Base-by-base conservation (phyloP, 116 monocot genomes). In the Iris pallida region DNA sequence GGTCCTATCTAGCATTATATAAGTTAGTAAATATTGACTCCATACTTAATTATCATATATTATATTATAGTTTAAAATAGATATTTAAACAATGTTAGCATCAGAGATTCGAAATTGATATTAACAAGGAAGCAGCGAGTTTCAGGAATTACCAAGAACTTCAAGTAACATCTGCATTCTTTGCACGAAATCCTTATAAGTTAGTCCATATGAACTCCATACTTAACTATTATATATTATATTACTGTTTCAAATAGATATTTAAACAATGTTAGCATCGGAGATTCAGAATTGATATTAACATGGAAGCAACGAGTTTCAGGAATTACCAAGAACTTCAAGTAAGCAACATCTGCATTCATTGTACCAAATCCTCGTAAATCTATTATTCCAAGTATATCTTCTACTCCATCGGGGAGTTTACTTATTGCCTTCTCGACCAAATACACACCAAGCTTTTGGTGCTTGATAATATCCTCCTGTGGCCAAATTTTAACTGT, bases 111-210 rank as follows among this genome's bases (percentile, higher is more conserved):
- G 30, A 3, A 30, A 30, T 30, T 30, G 64, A 15, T 2, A 47
- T 17, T 45, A 44, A 63, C 42, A 30, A 48, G 7, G 19, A 64
- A 15, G 55, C 4, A 45, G 0, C 1, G 54, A 47, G 6, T 57
- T 41, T 49, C 46, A 63, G 8, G 63, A 69, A 7, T 71, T 75
- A 95, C 95, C 86, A 91, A 73, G 76, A 91, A 95, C 53, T 82
- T 91, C 20, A 95, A 76, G 66, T 82, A 95, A 95, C 12, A 71
- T 95, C 95, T 6, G 71, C 88, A 77, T 95, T 95, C 63, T 86
- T 82, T 12, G 62, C 42, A 66, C 76, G 3, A 47, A 95, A 95
- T 6, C 82, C 84, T 49, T 30, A 30, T 30, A 30, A 30, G 30
- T 30, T 30, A 30, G 30, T 30, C 0, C 30, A 30, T 30, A 30